Conservation (phyloP, 2,329 filamentous ascomycete genomes). For the Alternaria triticimaculans region DNA sequence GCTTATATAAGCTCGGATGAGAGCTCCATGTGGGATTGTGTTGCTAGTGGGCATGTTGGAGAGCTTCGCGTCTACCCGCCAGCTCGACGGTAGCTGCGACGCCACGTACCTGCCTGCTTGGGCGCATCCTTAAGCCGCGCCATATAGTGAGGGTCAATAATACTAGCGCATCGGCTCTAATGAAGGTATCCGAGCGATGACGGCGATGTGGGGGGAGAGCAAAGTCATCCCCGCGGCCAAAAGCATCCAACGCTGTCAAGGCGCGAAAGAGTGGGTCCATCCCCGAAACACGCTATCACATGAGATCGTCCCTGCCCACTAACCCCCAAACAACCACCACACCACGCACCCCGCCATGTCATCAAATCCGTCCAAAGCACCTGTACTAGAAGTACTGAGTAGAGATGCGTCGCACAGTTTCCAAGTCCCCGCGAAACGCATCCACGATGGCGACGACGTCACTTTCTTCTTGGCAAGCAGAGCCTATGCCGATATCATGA, state of each 20-base stretch:
- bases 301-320: conserved; percentile 13
- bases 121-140: conserved; percentile 15
- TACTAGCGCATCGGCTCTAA: neutral
- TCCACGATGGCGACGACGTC: conserved; percentile 85
- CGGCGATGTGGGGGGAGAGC: conserved; percentile 5
- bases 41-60: neutral
- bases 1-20: neutral
- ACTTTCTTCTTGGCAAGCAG: conserved; percentile 77
- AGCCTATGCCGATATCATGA: conserved; percentile 86
- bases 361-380: conserved; percentile 19
- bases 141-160: conserved; percentile 4
- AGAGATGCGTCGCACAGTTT: conserved; percentile 56
- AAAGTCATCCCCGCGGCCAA: conserved; percentile 5
- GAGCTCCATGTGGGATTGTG: neutral
- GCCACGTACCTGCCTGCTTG: conserved; percentile 5
- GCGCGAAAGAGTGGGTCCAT: conserved; percentile 7
- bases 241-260: neutral
- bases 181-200: conserved; percentile 1
- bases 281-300: conserved; percentile 28
- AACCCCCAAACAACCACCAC: conserved; percentile 1
- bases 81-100: neutral
- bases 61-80: neutral
- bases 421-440: conserved; percentile 74
- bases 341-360: conserved; percentile 29
- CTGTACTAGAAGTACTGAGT: conserved; percentile 33